phyloP scores from a whole-genome alignment of 305 asterid species.

The Fraxinus baroniana region DNA sequence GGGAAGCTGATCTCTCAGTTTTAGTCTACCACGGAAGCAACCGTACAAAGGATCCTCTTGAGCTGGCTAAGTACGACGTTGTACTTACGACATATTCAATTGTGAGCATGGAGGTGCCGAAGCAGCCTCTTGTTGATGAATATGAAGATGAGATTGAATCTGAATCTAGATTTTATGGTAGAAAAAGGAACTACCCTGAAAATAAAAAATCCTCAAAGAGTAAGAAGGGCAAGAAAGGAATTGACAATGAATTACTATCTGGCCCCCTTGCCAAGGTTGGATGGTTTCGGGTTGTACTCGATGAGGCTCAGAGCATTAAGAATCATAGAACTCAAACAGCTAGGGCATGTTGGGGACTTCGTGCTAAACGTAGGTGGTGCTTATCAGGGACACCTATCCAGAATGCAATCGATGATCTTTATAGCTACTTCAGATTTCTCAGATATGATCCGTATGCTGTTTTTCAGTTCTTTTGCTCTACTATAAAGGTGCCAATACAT shows the following conservation, averaged over 20 bases:
- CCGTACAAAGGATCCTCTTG: slow-evolving; percentile 85
- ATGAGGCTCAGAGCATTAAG: slow-evolving; percentile 98
- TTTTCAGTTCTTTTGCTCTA: slow-evolving; percentile 69
- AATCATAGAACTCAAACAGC: slow-evolving; percentile 93
- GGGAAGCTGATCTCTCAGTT: slow-evolving; percentile 81
- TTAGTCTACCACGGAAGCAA: slow-evolving; percentile 82
- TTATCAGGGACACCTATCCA: slow-evolving; percentile 98
- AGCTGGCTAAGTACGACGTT: slow-evolving; percentile 87
- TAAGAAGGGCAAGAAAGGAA: slow-evolving; percentile 66
- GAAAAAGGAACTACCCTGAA: slow-evolving; percentile 62
- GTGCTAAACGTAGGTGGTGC: slow-evolving; percentile 99
- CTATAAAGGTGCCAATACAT: slow-evolving; percentile 76
- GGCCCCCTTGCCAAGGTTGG: slow-evolving; percentile 96
- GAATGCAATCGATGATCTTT: slow-evolving; percentile 92
- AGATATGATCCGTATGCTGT: slow-evolving; percentile 86
- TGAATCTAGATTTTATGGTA: slow-evolving; percentile 39
- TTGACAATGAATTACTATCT: slow-evolving; percentile 48
- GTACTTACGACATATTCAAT: slow-evolving; percentile 94
- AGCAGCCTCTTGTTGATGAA: slow-evolving; percentile 83
- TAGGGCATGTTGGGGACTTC: slow-evolving; percentile 99
- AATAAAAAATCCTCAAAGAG: slow-evolving; percentile 48
- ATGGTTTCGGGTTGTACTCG: slow-evolving; percentile 96
- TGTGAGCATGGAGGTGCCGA: slow-evolving; percentile 98
- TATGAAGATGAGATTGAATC: slow-evolving; percentile 59
- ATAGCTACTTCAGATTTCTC: slow-evolving; percentile 97